A percentile compares a stretch with the other conserved stretches of the same genome.
phyloP scores from a whole-genome alignment of 1,284 basidiomycete genomes.

The Trametes sp. region DNA sequence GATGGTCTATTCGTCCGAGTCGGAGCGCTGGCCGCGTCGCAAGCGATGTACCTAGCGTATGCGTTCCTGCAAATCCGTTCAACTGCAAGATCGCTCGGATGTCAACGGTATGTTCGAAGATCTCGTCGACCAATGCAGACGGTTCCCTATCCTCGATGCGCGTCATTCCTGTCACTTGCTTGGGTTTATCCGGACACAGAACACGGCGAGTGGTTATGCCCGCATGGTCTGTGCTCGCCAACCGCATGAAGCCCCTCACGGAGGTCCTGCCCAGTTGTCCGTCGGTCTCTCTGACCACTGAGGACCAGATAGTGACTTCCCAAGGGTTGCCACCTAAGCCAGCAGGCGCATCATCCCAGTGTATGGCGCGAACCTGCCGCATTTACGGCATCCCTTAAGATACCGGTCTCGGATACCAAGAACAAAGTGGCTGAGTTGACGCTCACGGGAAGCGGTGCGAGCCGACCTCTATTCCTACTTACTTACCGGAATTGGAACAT shows the following conservation, averaged over 20 bases:
- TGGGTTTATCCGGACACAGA: not conserved
- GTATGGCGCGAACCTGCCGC: not conserved
- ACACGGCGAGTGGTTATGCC: not conserved
- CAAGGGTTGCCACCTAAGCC: not conserved
- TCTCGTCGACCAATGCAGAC: no score
- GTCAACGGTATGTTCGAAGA: not conserved
- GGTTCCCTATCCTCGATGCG: not conserved
- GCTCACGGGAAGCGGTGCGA: slow-evolving; percentile 10
- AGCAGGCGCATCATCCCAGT: not conserved
- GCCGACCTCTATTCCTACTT: not conserved
- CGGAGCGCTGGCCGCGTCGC: slow-evolving; percentile 22
- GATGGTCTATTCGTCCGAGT: slow-evolving; percentile 18
- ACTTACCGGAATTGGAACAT: not conserved
- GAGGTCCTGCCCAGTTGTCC: not conserved
- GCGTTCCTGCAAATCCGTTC: slow-evolving; percentile 11
- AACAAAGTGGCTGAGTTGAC: not conserved
- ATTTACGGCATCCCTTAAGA: slow-evolving; percentile 27
- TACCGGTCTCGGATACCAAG: slow-evolving; percentile 7
- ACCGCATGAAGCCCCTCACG: not conserved
- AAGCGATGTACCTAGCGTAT: not conserved
- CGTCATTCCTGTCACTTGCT: no score
- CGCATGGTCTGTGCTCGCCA: not conserved
- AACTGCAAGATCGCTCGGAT: not conserved
- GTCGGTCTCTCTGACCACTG: not conserved
- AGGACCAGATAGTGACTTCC: not conserved